Evolutionary conservation across 371 early-diverging fungal genomes (phyloP), one percentile per base, ranked within the genome.

Genomic region (Mucor indicus): DNA sequence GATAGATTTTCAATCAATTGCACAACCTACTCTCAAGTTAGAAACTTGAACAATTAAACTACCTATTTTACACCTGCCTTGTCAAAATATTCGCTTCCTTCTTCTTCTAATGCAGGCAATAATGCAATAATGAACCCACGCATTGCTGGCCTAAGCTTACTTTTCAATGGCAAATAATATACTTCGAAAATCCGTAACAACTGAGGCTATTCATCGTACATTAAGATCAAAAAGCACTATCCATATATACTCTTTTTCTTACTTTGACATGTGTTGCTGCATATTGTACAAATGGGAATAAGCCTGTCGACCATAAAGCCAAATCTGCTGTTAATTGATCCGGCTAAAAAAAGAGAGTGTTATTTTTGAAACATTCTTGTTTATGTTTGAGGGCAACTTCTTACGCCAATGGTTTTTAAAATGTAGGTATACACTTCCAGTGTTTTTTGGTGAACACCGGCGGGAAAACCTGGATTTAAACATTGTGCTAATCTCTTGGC

Each of bases 401-500:
- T 42, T 80, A 88, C 90, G 21, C 91, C 91, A 52, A 93, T 89
- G 23, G 83, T 87, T 15, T 85, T 72, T 46, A 98, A 82, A n/a
- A 99, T 82, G 39, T 87, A 84, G 3, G 75, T 79, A 65, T 99
- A 99, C 1, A 94, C 89, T 45, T 92, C 89, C 37, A 99, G 57
- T 3, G 96, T 88, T 69, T 97, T 98, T 62, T 91, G 94, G 67
- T 99, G 99, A 15, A 99, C 98, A 16, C 99, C 99, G 19, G 97
- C 88, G 8, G 99, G 99, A n/a, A 99, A 77, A 13, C 93, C 94
- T 11, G 98, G 98, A 62, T 98, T 98, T 44, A 99, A 81, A 52
- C 97, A 98, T 58, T 99, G 99, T 0, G 96, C 97, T 27, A 99
- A 75, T 17, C 99, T 85, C 75, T 98, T 98, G 39, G 93, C 86